These are phyloP conservation scores for Hyaloscypha finlandica DNA, from an alignment of 495 filamentous ascomycete genomes.

Conservation along the genomic window DNA sequence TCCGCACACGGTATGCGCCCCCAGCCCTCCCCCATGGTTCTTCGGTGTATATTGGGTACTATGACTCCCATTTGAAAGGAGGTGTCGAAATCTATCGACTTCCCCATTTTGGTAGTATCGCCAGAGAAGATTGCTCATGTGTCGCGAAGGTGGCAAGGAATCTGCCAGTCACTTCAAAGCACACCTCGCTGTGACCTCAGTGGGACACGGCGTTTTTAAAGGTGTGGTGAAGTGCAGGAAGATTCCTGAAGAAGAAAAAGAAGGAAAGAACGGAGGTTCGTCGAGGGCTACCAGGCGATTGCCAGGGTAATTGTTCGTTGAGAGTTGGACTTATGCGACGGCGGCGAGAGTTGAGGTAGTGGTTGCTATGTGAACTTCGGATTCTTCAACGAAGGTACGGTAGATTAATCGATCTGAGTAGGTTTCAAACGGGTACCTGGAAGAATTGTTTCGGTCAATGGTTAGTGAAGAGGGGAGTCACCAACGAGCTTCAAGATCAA, in stretches of 20 bases:
- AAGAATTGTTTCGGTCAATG: background rate
- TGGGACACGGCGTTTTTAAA: conserved; percentile 87
- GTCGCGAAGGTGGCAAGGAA: conserved; percentile 47
- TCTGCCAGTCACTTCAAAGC: conserved; percentile 61
- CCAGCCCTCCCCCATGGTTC: conserved; percentile 39
- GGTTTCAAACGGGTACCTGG: background rate
- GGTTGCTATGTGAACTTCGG: background rate
- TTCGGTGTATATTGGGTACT: conserved; percentile 46
- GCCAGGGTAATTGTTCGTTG: background rate
- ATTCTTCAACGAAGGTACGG: no score
- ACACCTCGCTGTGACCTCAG: conserved; percentile 84
- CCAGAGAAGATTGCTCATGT: conserved; percentile 97
- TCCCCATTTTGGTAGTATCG: conserved; percentile 95
- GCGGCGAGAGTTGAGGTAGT: background rate
- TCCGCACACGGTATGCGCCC: conserved; percentile 26
- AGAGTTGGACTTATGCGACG: background rate
- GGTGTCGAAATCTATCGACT: conserved; percentile 83
- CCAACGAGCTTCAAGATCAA: background rate
- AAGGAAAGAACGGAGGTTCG: conserved; percentile 2
- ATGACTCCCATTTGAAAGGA: conserved; percentile 68
- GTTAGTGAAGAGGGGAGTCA: background rate
- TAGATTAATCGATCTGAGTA: background rate
- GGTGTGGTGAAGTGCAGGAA: conserved; percentile 34
- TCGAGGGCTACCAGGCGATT: conserved; percentile 15
- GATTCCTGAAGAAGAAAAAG: conserved; percentile 19